Base-by-base conservation (phyloP, 1,284 basidiomycete genomes). In the Coniophora puteana region DNA sequence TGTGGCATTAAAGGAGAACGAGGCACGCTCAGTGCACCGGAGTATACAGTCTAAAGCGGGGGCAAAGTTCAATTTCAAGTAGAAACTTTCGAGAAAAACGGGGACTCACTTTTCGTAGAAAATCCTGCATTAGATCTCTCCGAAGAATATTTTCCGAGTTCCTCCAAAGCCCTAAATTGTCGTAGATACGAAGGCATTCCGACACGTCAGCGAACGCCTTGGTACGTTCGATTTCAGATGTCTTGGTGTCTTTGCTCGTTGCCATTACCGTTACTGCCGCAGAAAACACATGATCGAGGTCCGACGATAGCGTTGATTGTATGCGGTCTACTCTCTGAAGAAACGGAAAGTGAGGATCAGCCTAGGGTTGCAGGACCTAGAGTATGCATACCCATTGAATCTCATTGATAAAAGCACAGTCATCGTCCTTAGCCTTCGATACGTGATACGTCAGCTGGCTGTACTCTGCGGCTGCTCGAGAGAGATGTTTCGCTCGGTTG, bases 381-480 rank as follows among this genome's bases (percentile, higher is more conserved):
- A 51, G 56, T 57, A 55, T 53, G 80, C 89, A 69, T 62, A 94
- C 93, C 76, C 86, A 88, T 71, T 90, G 81, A 12, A 93, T 76
- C 48, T 87, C 83, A 43, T 86, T 76, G 2, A 94, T 79, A 52
- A 91, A 92, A 8, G 72, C 73, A 57, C 89, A 90, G 2, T 76
- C 74, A 51, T 91, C 83, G 10, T 68, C 67, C 8, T 78, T 72
- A 13, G 93, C 90, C 59, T 96, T 94, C 13, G 80, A 76, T 27
- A 82, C 76, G 51, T 96, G 87, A 59, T 97, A 98, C 25, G 92
- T 71, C n/a, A 97, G 73, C 58, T 97, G 93, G 3, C 80, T 90
- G 58, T 94, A 96, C 62, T 96, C 94, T 10, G 83, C 73, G 10
- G 93, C 91, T 12, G 93, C 87, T 36, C 93, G 80, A 12, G 80